Conservation (phyloP, 257 asterid species). For the Echites panduratus region DNA sequence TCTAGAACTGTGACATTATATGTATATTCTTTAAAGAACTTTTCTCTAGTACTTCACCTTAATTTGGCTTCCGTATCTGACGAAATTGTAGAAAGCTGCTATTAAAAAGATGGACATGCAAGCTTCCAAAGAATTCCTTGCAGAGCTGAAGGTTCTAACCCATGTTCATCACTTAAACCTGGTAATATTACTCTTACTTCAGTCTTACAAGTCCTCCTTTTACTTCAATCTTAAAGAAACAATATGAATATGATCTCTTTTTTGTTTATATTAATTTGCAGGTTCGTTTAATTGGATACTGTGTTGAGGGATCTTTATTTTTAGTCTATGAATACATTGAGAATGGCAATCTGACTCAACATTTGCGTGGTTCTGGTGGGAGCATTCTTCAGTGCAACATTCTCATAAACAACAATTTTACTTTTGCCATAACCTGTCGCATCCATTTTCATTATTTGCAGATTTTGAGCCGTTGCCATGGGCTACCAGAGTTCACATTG, state of each 20-base stretch:
- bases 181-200: conserved; percentile 37
- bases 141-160: conserved; percentile 74
- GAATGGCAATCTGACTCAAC: conserved; percentile 82
- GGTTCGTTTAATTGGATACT: conserved; percentile 85
- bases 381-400: background rate
- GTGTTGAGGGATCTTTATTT: conserved; percentile 69
- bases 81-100: conserved; percentile 61
- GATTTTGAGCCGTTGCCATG: conserved; percentile 55
- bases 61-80: background rate
- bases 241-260: background rate
- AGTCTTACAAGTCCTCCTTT: background rate
- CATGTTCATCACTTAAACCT: conserved; percentile 87
- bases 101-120: conserved; percentile 89
- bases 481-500: conserved; percentile 72
- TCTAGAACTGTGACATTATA: background rate
- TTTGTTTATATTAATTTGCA: conserved; percentile 18
- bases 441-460: conserved; percentile 9
- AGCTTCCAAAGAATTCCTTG: conserved; percentile 78
- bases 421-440: background rate
- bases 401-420: background rate
- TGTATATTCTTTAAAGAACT: conserved; percentile 8
- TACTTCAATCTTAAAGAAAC: background rate
- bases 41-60: conserved; percentile 1
- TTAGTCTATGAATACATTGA: conserved; percentile 82
- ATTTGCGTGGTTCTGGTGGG: conserved; percentile 64